Evolutionary conservation across 257 asterid species (phyloP).

Genomic region (Phtheirospermum japonicum): DNA sequence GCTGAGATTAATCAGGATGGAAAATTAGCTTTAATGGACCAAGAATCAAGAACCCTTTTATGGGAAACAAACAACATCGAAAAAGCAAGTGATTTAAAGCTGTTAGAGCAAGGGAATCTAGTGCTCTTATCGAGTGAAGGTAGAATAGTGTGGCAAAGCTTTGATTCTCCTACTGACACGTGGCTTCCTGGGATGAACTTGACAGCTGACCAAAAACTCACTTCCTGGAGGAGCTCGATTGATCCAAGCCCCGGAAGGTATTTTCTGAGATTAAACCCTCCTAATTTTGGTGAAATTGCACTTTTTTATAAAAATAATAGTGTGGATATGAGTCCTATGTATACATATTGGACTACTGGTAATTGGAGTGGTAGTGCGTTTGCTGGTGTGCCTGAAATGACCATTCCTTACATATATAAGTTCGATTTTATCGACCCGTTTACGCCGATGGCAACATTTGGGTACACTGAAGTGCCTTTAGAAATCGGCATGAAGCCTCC

Average conservation of each 20-base stretch:
- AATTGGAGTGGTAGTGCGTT: slow-evolving; percentile 70
- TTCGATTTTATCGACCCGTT: slow-evolving; percentile 54
- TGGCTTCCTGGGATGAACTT: slow-evolving; percentile 80
- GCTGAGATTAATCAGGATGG: slow-evolving; percentile 50
- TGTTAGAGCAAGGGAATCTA: slow-evolving; percentile 63
- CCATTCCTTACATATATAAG: slow-evolving; percentile 61
- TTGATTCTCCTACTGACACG: slow-evolving; percentile 76
- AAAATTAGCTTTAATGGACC: slow-evolving; percentile 43
- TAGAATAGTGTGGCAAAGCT: slow-evolving; percentile 63
- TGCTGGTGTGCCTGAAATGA: slow-evolving; percentile 69
- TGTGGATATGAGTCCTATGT: slow-evolving; percentile 17
- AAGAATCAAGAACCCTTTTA: slow-evolving; percentile 32
- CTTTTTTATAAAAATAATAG: slow-evolving; percentile 39
- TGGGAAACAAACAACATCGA: slow-evolving; percentile 57
- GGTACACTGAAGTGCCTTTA: slow-evolving; percentile 57
- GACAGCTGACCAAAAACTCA: slow-evolving; percentile 45
- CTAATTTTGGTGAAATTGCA: slow-evolving; percentile 63
- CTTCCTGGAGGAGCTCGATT: slow-evolving; percentile 61
- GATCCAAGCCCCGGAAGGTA: slow-evolving; percentile 74
- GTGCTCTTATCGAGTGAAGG: slow-evolving; percentile 43
- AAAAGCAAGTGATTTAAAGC: slow-evolving; percentile 41
- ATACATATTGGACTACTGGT: slow-evolving; percentile 71
- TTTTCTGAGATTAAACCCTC: slow-evolving; percentile 53
- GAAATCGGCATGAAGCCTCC: slow-evolving; percentile 61
- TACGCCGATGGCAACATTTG: slow-evolving; percentile 63